Evolutionary conservation across 2,329 filamentous ascomycete genomes (phyloP), one percentile per base, ranked within the genome.

Genomic region (Monosporascus sp.): DNA sequence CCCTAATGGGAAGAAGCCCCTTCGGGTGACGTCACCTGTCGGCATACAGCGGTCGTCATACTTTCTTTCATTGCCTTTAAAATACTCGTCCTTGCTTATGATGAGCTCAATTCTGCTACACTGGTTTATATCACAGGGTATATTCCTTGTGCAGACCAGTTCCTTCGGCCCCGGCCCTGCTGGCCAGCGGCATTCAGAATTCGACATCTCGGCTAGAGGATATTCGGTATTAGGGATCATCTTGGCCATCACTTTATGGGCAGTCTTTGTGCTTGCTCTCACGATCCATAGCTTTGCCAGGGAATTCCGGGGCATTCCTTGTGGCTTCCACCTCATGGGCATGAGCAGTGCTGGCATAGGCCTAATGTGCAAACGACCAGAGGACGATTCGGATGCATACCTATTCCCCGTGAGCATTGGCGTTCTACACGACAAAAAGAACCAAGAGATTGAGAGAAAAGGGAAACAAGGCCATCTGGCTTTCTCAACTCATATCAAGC

Each of bases 51-150:
- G 51, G 27, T 53, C 51, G 19, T 49, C 51, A 11, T 53, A 53
- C 34, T 20, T 49, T 5, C 38, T 53, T 5, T 45, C 46, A n/a
- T 19, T 53, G 46, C 51, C 51, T 16, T 43, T 31, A 3, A 27
- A 17, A 2, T 53, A 53, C 38, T 43, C 36, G 9, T 26, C 49
- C 2, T 37, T 38, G 3, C 37, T 53, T 4, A 16, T 53, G 46
- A 19, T 6, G 4, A 7, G n/a, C n/a, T 44, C 27, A 5, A 45
- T 22, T 16, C 7, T 24, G 36, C 5, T 45, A 7, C 51, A 53
- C 31, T 53, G 51, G 51, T 20, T 53, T n/a, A 45, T 50, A n/a
- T 53, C 51, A 5, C 51, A 53, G 51, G 36, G 51, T 40, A n/a
- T 53, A 7, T 53, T 53, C 40, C 46, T 53, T 20, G 38, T 53